These are phyloP conservation scores for Auriscalpium microsporum DNA, from an alignment of 768 basidiomycete species.

Conservation along the genomic window DNA sequence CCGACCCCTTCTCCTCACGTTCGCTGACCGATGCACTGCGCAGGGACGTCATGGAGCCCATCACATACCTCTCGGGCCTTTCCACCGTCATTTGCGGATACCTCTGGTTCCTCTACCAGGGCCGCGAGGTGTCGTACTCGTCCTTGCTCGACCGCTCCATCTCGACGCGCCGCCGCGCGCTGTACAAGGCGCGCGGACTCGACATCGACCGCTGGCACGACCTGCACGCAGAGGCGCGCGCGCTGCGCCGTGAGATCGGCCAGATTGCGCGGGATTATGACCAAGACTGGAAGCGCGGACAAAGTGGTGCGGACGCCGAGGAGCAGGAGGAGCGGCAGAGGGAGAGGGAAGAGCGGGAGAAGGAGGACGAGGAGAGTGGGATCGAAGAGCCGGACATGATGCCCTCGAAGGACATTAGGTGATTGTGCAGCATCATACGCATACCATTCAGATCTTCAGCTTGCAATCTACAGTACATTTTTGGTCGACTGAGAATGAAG, in stretches of 20 bases:
- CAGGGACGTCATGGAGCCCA: constrained; percentile 63
- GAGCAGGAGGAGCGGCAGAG: constrained; percentile 10
- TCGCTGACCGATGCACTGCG: constrained; percentile 1
- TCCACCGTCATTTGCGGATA: constrained; percentile 55
- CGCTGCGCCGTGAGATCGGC: constrained; percentile 43
- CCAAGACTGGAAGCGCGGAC: constrained; percentile 23
- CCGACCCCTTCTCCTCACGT: background rate
- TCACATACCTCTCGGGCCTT: constrained; percentile 57
- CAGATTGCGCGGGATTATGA: constrained; percentile 59
- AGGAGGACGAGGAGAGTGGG: background rate
- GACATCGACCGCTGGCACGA: constrained; percentile 57
- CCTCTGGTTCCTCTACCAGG: constrained; percentile 55
- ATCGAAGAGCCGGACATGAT: background rate
- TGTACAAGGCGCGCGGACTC: constrained; percentile 50
- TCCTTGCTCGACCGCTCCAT: constrained; percentile 53
- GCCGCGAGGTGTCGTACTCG: constrained; percentile 56
- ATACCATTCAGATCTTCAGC: no score
- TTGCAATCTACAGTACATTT: no score
- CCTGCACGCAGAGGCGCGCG: constrained; percentile 39
- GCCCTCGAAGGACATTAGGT: background rate
- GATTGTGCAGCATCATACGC: no score
- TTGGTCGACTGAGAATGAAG: no score
- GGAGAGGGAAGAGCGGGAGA: background rate
- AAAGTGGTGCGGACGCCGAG: constrained; percentile 10
- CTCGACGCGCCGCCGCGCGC: constrained; percentile 42